Evolutionary conservation across 1,284 basidiomycete genomes (phyloP).

Genomic region (Anthracocystis panici-leucophaei): DNA sequence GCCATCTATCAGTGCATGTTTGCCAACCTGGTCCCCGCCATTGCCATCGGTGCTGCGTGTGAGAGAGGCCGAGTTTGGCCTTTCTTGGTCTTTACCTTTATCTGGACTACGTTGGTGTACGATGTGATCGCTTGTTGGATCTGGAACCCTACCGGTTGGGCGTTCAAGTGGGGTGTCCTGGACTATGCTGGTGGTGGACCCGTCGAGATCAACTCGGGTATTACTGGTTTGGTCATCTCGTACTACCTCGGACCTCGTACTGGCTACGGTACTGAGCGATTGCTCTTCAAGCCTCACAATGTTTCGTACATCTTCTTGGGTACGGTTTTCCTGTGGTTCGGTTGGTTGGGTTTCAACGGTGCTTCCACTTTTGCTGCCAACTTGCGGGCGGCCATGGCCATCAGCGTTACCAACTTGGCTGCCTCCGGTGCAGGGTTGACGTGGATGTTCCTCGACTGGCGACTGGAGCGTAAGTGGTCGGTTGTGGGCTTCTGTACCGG

Average conservation of each 20-base stretch:
- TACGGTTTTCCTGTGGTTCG: slow-evolving; percentile 90
- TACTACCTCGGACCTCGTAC: slow-evolving; percentile 88
- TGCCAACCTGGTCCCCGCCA: slow-evolving; percentile 73
- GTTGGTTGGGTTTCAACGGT: slow-evolving; percentile 95
- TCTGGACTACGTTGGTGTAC: slow-evolving; percentile 82
- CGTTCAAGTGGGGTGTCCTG: slow-evolving; percentile 86
- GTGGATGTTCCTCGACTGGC: slow-evolving; percentile 90
- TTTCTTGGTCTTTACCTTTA: slow-evolving; percentile 86
- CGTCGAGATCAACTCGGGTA: slow-evolving; percentile 90
- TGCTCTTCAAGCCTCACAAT: slow-evolving; percentile 93
- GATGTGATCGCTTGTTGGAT: slow-evolving; percentile 75
- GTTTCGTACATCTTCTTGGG: slow-evolving; percentile 89
- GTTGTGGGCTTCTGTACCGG: slow-evolving; percentile 63
- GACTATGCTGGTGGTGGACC: slow-evolving; percentile 94
- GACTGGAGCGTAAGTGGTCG: slow-evolving; percentile 85
- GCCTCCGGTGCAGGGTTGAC: slow-evolving; percentile 82
- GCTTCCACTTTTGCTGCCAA: slow-evolving; percentile 89
- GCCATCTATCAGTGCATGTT: slow-evolving; percentile 71
- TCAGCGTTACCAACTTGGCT: slow-evolving; percentile 84
- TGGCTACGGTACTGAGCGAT: slow-evolving; percentile 86
- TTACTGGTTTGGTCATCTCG: slow-evolving; percentile 87
- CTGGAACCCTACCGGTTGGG: slow-evolving; percentile 92
- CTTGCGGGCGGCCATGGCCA: slow-evolving; percentile 84
- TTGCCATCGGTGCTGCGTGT: slow-evolving; percentile 77
- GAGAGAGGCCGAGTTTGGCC: slow-evolving; percentile 89